A percentile compares a stretch with the other conserved stretches of the same genome.
Evolutionary conservation across 345 rosid genomes (phyloP).

Genomic region (Populus ilicifolia): DNA sequence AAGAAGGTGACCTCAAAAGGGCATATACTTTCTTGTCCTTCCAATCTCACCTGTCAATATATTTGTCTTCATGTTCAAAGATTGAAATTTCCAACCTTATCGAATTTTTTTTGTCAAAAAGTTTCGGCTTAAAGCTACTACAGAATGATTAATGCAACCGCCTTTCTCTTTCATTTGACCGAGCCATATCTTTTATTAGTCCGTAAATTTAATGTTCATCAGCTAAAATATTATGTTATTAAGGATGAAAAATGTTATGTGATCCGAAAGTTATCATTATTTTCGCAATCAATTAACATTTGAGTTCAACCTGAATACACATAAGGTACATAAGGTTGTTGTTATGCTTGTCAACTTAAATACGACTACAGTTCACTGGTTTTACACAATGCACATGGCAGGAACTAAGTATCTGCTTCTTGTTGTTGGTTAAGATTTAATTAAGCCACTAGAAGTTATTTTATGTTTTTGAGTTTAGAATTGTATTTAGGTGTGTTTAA

Average conservation of each 20-base stretch:
- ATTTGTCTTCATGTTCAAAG: slow-evolving; percentile 30
- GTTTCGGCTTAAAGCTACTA: slow-evolving; percentile 44
- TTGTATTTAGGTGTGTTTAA: no score
- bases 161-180: slow-evolving; percentile 21
- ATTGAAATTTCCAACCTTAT: slow-evolving; percentile 16
- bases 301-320: background rate
- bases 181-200: background rate
- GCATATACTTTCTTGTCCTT: slow-evolving; percentile 24
- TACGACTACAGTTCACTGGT: background rate
- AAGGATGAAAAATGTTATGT: background rate
- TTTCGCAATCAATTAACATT: background rate
- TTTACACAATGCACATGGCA: background rate
- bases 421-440: no score
- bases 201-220: background rate
- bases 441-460: no score
- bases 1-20: slow-evolving; percentile 29
- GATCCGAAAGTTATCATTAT: background rate
- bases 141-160: slow-evolving; percentile 12
- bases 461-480: no score
- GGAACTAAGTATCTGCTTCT: background rate
- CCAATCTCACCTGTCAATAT: slow-evolving; percentile 21
- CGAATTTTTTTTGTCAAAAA: slow-evolving; percentile 16
- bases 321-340: background rate
- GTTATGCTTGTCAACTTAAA: background rate
- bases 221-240: background rate